Conservation (phyloP, 148 eudicot genomes). For the Pouteria glomerata region DNA sequence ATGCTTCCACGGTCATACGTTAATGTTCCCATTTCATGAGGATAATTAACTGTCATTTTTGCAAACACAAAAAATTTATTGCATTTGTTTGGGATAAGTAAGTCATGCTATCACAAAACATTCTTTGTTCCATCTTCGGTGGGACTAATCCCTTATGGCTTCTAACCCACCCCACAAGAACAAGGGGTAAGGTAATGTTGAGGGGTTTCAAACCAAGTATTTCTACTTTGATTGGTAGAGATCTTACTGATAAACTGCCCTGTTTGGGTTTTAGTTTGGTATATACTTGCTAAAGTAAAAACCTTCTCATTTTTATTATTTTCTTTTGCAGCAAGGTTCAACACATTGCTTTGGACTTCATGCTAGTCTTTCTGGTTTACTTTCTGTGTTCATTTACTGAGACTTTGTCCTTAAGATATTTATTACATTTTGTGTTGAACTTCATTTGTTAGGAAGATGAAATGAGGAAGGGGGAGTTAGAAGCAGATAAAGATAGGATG, state of each 20-base stretch:
- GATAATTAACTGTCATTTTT: background rate
- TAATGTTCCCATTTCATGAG: background rate
- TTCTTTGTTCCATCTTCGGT: too few relatives aligned
- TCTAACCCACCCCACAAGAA: too few relatives aligned
- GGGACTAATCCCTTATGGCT: too few relatives aligned
- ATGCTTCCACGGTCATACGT: too few relatives aligned
- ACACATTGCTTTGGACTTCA: background rate
- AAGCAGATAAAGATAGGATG: constrained; percentile 98
- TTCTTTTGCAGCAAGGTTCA: background rate
- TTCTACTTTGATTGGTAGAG: too few relatives aligned
- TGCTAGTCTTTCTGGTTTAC: background rate
- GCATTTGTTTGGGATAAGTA: too few relatives aligned
- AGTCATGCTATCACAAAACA: too few relatives aligned
- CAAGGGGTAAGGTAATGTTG: too few relatives aligned
- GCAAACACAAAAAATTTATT: too few relatives aligned
- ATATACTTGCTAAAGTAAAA: background rate
- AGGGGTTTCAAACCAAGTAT: too few relatives aligned
- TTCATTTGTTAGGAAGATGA: constrained; percentile 70
- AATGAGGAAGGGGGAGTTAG: constrained; percentile 77
- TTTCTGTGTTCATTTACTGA: background rate
- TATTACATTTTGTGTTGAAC: background rate
- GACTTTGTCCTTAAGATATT: background rate
- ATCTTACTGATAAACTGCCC: too few relatives aligned
- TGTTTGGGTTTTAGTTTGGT: background rate
- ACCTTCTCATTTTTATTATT: background rate